These are phyloP conservation scores for Cardamine occulta DNA, from an alignment of 345 rosid species.

Conservation along the genomic window DNA sequence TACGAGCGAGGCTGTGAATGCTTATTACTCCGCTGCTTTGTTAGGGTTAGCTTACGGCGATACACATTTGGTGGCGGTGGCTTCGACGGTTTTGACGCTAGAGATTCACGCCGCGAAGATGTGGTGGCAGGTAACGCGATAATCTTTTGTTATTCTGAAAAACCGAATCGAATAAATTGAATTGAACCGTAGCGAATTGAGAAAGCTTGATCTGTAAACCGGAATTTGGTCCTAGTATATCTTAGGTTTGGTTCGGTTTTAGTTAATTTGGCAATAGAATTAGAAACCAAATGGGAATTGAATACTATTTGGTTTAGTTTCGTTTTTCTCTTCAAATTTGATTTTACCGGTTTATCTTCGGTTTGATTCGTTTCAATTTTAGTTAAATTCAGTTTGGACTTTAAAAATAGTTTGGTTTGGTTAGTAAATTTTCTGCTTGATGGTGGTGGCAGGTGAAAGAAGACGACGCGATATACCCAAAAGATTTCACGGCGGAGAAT, in stretches of 20 bases:
- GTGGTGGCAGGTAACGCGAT: conserved; percentile 85
- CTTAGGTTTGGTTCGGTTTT: not conserved
- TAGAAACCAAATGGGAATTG: too few relatives aligned
- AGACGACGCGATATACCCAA: conserved; percentile 52
- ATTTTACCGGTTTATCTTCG: not conserved
- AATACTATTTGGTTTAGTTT: not conserved
- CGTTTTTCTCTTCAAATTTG: too few relatives aligned
- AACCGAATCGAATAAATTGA: not conserved
- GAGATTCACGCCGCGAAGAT: conserved; percentile 89
- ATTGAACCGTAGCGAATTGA: conserved; percentile 10
- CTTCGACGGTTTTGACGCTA: conserved; percentile 67
- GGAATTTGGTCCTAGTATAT: not conserved
- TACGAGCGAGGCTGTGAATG: conserved; percentile 92
- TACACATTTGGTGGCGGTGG: conserved; percentile 63
- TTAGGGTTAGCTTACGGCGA: conserved; percentile 96
- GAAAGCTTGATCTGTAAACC: not conserved
- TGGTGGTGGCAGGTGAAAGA: conserved; percentile 86
- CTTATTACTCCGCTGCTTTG: conserved; percentile 87
- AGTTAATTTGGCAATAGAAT: not conserved
- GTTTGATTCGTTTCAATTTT: not conserved
- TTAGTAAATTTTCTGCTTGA: not conserved
- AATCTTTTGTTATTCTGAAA: not conserved
- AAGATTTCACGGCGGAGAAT: conserved; percentile 74
- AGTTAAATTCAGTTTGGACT: not conserved
- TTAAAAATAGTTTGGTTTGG: not conserved